phyloP scores from a whole-genome alignment of 345 rosid genomes.

The Linum tenue region DNA sequence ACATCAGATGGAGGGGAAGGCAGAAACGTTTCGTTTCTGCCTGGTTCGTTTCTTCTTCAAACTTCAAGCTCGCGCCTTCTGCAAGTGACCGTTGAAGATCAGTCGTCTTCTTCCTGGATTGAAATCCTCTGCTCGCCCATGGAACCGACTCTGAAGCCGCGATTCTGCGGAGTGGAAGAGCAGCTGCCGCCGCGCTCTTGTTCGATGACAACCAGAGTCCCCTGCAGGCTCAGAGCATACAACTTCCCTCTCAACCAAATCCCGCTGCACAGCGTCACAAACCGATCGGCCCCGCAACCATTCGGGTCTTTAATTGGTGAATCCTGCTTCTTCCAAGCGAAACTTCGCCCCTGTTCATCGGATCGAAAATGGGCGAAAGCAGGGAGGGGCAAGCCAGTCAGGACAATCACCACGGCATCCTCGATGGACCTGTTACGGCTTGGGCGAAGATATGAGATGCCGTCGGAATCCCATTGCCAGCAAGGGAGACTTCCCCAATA shows the following conservation, averaged over 20 bases:
- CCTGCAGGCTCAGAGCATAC: background rate
- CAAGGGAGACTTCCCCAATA: background rate
- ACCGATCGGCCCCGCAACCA: background rate
- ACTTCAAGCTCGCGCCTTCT: no score
- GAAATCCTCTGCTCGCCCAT: background rate
- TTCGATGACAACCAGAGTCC: background rate
- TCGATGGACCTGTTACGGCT: no score
- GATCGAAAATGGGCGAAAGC: background rate
- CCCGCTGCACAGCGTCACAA: background rate
- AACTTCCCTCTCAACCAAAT: background rate
- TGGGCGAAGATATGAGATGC: background rate
- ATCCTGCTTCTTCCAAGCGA: background rate
- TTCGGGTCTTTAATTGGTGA: background rate
- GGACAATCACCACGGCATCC: background rate
- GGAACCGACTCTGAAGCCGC: background rate
- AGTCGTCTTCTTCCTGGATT: no score
- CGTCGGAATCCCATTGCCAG: background rate
- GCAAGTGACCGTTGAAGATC: no score
- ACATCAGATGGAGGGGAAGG: no score
- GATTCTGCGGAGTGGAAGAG: no score
- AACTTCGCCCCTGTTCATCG: background rate
- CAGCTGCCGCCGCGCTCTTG: background rate
- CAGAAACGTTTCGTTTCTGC: no score
- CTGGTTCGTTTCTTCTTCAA: no score
- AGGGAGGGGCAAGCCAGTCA: background rate